phyloP scores from a whole-genome alignment of 345 rosid species.

The Eucalyptus caleyi region DNA sequence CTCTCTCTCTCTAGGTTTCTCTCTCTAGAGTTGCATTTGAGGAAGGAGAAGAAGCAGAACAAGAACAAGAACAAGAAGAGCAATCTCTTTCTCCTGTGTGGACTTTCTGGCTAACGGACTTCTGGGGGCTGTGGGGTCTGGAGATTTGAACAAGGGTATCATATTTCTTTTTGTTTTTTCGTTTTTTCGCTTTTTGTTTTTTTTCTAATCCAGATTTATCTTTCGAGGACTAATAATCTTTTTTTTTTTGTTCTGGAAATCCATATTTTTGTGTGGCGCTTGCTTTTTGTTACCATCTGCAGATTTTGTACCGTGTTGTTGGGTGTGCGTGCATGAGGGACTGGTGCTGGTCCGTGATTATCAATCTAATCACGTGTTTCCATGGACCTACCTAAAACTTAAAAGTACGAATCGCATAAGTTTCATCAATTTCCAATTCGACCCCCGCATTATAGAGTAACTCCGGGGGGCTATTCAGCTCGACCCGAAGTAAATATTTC shows the following conservation, averaged over 20 bases:
- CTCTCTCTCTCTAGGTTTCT: background rate
- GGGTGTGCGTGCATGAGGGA: background rate
- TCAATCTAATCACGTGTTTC: background rate
- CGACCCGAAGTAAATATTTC: background rate
- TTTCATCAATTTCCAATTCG: background rate
- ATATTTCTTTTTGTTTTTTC: background rate
- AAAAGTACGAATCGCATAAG: background rate
- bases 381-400: background rate
- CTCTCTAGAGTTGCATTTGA: background rate
- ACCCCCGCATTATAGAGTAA: background rate
- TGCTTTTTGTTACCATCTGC: constrained; percentile 7
- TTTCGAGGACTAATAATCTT: background rate
- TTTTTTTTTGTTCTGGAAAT: background rate
- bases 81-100: background rate
- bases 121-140: constrained; percentile 5
- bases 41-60: background rate
- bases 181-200: background rate
- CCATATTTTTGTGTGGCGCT: background rate
- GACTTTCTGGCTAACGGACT: constrained; percentile 11
- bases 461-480: background rate
- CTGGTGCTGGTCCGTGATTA: background rate
- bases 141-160: constrained; percentile 1
- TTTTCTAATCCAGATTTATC: background rate
- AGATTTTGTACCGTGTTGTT: background rate
- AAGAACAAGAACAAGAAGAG: background rate